Conservation (phyloP, 106 monocot species). For the Dioscorea zingiberensis region DNA sequence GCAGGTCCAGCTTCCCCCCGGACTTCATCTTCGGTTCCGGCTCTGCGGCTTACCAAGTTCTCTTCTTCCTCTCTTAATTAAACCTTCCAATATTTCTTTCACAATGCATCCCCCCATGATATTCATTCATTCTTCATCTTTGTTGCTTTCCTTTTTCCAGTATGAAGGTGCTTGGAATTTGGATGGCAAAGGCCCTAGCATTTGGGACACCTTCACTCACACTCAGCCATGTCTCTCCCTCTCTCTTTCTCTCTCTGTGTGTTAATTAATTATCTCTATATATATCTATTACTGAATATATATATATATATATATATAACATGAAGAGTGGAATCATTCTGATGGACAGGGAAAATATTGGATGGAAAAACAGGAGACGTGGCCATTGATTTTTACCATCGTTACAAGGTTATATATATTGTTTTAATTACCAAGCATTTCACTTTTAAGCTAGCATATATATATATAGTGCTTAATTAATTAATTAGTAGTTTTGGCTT, state of each 20-base stretch:
- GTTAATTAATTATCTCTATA: too few species aligned
- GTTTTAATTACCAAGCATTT: background rate
- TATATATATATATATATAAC: background rate
- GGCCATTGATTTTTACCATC: slow-evolving; percentile 37
- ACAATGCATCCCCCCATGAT: too few species aligned
- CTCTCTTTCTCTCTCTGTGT: background rate
- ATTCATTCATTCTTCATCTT: background rate
- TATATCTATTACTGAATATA: background rate
- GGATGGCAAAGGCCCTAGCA: slow-evolving; percentile 44
- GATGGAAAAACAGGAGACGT: slow-evolving; percentile 27
- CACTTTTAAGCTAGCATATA: too few species aligned
- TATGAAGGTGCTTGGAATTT: slow-evolving; percentile 38
- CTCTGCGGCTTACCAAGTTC: slow-evolving; percentile 51
- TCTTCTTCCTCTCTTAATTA: background rate
- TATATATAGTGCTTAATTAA: too few species aligned
- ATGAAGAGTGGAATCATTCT: background rate
- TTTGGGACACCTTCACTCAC: slow-evolving; percentile 51
- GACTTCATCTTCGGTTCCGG: slow-evolving; percentile 49
- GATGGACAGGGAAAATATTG: slow-evolving; percentile 19
- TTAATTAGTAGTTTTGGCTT: too few species aligned
- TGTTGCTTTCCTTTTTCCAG: slow-evolving; percentile 16
- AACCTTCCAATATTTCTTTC: too few species aligned
- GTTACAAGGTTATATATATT: too few species aligned
- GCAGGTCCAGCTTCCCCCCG: slow-evolving; percentile 24
- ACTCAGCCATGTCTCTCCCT: slow-evolving; percentile 23